phyloP scores from a whole-genome alignment of 208 protist species.

The Trypanosomatidae sp. region DNA sequence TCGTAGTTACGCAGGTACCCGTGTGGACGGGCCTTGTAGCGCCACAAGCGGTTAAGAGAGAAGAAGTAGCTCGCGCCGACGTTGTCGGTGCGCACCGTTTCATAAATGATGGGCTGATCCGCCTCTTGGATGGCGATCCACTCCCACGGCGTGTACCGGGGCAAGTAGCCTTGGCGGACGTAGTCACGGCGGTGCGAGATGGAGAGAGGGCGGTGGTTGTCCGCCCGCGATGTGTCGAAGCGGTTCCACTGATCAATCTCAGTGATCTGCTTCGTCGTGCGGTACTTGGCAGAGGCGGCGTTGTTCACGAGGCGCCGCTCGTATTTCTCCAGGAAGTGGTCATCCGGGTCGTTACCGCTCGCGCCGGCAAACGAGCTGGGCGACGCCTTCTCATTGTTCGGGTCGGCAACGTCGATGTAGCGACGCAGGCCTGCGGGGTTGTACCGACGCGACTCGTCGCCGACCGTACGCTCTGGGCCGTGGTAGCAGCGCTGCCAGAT shows the following conservation, averaged over 20 bases:
- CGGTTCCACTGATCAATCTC: constrained; percentile 85
- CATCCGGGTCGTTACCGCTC: constrained; percentile 9
- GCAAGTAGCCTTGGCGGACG: constrained; percentile 84
- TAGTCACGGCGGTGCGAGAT: constrained; percentile 89
- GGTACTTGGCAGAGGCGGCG: constrained; percentile 35
- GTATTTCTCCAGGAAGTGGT: constrained; percentile 92
- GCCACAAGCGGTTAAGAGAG: constrained; percentile 85
- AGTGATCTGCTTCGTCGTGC: constrained; percentile 84
- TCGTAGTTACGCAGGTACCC: constrained; percentile 90
- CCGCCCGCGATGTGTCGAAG: constrained; percentile 65
- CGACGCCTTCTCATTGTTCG: constrained; percentile 49
- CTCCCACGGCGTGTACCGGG: constrained; percentile 89
- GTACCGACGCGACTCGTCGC: constrained; percentile 75
- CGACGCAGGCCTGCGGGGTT: constrained; percentile 55
- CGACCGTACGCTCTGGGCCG: constrained; percentile 83
- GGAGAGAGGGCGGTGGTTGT: constrained; percentile 86
- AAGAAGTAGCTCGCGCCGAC: constrained; percentile 79
- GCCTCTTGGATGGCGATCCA: constrained; percentile 90
- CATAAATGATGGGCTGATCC: constrained; percentile 85
- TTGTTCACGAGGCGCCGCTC: constrained; percentile 26
- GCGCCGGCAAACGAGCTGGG: neutral
- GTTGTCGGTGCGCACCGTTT: constrained; percentile 83
- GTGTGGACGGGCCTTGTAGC: constrained; percentile 87
- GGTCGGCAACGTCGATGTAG: constrained; percentile 87
- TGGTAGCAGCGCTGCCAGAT: constrained; percentile 87